A percentile compares a stretch with the other conserved stretches of the same genome.
phyloP scores from a whole-genome alignment of 805 yeast species.

The Candida ovalis region DNA sequence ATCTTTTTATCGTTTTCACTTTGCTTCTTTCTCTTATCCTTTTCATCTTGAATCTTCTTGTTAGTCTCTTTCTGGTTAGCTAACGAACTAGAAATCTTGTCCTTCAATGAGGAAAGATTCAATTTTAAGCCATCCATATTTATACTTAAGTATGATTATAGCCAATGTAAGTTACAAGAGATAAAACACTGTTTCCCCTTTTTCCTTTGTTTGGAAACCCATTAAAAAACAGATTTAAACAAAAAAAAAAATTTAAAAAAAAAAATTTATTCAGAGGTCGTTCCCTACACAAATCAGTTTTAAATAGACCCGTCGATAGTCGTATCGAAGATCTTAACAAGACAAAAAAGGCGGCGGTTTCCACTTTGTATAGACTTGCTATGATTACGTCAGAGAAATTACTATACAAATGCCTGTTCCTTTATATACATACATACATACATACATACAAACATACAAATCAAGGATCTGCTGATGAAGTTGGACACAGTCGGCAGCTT shows the following conservation, averaged over 20 bases:
- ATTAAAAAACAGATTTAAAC: not conserved
- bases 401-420: too few relatives aligned
- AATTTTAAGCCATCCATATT: constrained; percentile 43
- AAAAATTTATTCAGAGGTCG: not conserved
- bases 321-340: not conserved
- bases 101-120: constrained; percentile 57
- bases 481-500: too few relatives aligned
- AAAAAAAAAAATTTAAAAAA: not conserved
- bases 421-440: too few relatives aligned
- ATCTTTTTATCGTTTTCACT: constrained; percentile 19
- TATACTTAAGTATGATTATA: not conserved
- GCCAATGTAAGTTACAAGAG: too few relatives aligned
- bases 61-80: constrained; percentile 21
- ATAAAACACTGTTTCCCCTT: too few relatives aligned
- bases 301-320: not conserved
- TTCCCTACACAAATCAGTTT: not conserved
- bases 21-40: constrained; percentile 23
- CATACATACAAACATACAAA: too few relatives aligned
- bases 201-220: not conserved
- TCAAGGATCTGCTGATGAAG: too few relatives aligned
- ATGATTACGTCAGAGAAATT: too few relatives aligned
- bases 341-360: not conserved
- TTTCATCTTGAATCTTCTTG: constrained; percentile 14
- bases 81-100: constrained; percentile 56
- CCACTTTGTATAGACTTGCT: too few relatives aligned